A percentile compares a stretch with the other conserved stretches of the same genome.
phyloP scores from a whole-genome alignment of 768 basidiomycete genomes.

The Kwoniella heveanensis region DNA sequence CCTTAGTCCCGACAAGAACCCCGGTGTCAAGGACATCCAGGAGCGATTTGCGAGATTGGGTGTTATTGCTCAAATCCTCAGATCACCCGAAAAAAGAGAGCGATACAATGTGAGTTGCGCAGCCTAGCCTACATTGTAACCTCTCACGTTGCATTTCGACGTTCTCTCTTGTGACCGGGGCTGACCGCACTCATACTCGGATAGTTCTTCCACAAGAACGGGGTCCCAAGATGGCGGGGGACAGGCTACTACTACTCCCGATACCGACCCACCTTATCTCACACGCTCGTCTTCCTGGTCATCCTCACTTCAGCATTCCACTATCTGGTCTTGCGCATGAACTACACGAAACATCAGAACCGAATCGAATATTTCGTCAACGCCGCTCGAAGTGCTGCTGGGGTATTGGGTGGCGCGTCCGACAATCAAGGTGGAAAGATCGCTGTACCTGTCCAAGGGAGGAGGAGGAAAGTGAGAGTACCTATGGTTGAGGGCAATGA shows the following conservation, averaged over 20 bases:
- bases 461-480: conserved; percentile 53
- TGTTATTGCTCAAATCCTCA: conserved; percentile 77
- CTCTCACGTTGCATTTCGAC: too few species aligned
- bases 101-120: conserved; percentile 62
- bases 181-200: not conserved
- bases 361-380: conserved; percentile 62
- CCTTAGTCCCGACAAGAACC: conserved; percentile 91
- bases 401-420: conserved; percentile 7
- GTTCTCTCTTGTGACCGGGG: too few species aligned
- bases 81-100: conserved; percentile 72
- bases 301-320: conserved; percentile 79
- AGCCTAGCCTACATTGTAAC: too few species aligned
- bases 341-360: conserved; percentile 70
- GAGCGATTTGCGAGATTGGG: conserved; percentile 92
- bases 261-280: conserved; percentile 88
- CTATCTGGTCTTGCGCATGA: conserved; percentile 74
- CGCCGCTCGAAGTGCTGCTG: conserved; percentile 32
- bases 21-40: conserved; percentile 73
- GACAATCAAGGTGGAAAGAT: conserved; percentile 17
- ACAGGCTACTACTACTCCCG: conserved; percentile 96
- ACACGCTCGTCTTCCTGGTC: conserved; percentile 74
- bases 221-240: conserved; percentile 94
- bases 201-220: conserved; percentile 85
- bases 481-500: conserved; percentile 50
- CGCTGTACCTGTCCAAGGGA: conserved; percentile 15